Conservation (phyloP, 208 protist species). For the Naegleria lovaniensis region DNA sequence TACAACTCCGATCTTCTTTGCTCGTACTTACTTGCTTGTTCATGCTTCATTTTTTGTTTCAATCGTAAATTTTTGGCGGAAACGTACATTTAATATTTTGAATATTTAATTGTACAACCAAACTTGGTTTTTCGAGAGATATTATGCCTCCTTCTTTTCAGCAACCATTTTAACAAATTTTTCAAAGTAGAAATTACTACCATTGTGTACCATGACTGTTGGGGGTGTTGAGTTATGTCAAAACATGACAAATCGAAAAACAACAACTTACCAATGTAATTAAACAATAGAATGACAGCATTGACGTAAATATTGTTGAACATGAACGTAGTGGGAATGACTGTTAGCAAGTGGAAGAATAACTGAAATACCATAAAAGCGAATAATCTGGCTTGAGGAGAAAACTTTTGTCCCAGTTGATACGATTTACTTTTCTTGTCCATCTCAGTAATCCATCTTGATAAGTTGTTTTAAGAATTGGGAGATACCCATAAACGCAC, state of each 20-base stretch:
- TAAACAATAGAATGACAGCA: neutral
- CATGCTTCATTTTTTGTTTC: too few species aligned
- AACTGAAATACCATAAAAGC: neutral
- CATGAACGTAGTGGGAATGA: neutral
- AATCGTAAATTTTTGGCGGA: too few species aligned
- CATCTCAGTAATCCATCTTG: neutral
- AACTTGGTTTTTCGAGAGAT: too few species aligned
- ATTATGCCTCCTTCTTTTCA: neutral
- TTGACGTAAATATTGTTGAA: neutral
- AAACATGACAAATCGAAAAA: neutral
- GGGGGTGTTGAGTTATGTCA: neutral
- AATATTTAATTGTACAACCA: too few species aligned
- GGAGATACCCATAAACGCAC: too few species aligned
- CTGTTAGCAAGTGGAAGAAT: neutral
- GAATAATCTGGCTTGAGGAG: neutral
- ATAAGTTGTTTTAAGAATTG: too few species aligned
- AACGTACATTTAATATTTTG: too few species aligned
- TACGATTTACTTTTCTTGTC: neutral
- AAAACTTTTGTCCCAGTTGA: neutral
- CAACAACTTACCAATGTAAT: neutral
- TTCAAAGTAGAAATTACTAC: conserved; percentile 20
- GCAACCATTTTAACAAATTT: neutral
- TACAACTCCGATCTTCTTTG: too few species aligned
- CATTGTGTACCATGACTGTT: neutral
- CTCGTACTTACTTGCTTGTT: too few species aligned